Evolutionary conservation across 768 basidiomycete genomes (phyloP).

Genomic region (Boletales sp.): DNA sequence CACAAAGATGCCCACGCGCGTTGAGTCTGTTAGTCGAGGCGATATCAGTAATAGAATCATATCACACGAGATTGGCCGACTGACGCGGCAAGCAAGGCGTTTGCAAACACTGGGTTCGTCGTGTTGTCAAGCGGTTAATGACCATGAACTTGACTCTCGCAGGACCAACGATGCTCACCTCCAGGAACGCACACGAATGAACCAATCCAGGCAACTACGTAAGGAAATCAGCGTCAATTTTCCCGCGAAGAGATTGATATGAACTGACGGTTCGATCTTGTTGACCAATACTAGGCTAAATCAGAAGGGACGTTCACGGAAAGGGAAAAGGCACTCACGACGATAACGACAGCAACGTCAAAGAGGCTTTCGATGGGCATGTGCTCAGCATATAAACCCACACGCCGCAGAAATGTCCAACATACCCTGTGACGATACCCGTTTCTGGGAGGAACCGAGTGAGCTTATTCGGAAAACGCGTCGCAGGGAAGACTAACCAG

Average conservation of each 20-base stretch:
- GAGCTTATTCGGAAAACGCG: background rate
- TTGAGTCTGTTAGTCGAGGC: constrained; percentile 14
- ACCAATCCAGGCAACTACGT: constrained; percentile 14
- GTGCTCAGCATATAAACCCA: no score
- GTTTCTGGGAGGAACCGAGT: constrained; percentile 12
- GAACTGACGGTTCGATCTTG: constrained; percentile 9
- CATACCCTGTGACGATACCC: constrained; percentile 11
- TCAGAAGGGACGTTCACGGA: background rate
- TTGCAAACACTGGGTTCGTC: constrained; percentile 14
- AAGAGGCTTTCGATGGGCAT: constrained; percentile 6
- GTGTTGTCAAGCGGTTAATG: background rate
- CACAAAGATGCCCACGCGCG: constrained; percentile 1
- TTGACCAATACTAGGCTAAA: constrained; percentile 15
- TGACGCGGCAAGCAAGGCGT: constrained; percentile 15
- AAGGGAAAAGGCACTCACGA: constrained; percentile 5
- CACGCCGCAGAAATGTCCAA: background rate
- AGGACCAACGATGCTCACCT: constrained; percentile 1
- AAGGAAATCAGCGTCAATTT: background rate
- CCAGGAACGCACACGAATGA: constrained; percentile 17
- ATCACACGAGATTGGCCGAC: background rate
- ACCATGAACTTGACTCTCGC: background rate
- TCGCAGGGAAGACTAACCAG: constrained; percentile 9
- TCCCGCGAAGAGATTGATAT: background rate
- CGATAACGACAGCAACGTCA: constrained; percentile 1
- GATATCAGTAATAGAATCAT: background rate